Percentiles rank a stretch among this genome's conserved stretches.
Conservation (phyloP, 352 stramenopile species). For the Phytophthora colocasiae region DNA sequence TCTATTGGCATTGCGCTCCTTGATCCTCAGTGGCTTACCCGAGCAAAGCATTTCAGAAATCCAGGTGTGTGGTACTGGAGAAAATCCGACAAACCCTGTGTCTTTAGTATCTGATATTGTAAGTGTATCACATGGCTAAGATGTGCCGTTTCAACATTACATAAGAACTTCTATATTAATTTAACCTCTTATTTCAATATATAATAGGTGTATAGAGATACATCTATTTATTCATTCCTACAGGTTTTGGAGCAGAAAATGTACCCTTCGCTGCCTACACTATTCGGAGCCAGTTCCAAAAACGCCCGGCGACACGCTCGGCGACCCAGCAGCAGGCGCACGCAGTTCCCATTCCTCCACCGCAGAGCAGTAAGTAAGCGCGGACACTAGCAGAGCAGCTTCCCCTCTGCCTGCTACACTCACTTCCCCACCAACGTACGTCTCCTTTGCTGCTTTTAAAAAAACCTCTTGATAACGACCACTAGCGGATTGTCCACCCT, state of each 20-base stretch:
- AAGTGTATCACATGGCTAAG: too few relatives aligned
- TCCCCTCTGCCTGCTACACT: constrained; percentile 3
- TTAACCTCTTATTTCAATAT: neutral
- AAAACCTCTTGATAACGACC: neutral
- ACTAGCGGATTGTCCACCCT: constrained; percentile 26
- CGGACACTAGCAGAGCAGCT: constrained; percentile 15
- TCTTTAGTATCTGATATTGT: too few relatives aligned
- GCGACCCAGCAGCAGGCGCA: constrained; percentile 14
- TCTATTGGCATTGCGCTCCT: neutral
- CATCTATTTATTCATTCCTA: neutral
- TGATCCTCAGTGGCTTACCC: neutral
- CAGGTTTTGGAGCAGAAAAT: constrained; percentile 23
- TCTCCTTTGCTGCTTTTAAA: neutral
- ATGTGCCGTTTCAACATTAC: neutral
- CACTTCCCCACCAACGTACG: constrained; percentile 14
- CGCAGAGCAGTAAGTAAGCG: neutral
- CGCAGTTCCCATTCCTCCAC: constrained; percentile 33
- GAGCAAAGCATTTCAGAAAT: too few relatives aligned
- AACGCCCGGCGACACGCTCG: constrained; percentile 20
- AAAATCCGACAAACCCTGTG: too few relatives aligned
- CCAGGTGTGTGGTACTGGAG: too few relatives aligned
- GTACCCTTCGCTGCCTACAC: constrained; percentile 27
- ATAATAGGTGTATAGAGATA: too few relatives aligned
- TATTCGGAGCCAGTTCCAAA: constrained; percentile 33
- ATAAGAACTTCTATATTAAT: neutral